Base-by-base conservation (phyloP, 129 eudicot genomes). In the Kitagawia praeruptora region DNA sequence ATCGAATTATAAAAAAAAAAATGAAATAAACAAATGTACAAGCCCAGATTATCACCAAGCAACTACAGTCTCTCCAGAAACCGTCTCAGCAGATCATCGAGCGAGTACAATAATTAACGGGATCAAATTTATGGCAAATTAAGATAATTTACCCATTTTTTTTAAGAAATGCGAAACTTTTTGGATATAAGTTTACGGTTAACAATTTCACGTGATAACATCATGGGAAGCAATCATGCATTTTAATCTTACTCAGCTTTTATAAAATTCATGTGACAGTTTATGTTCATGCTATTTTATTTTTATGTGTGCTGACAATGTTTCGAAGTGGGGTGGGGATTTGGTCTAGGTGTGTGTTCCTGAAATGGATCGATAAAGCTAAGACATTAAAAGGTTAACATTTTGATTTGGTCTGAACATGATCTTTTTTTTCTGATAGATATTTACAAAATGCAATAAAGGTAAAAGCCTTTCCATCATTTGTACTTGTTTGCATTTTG, bases 401-500 rank as follows among this genome's bases (percentile, higher is more conserved):
- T 58, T 58, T 58, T 58, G 67, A 58, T 73, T 4, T 23, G 77
- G 48, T 73, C 77, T 73, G 77, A 42, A 7, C 77, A 34, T 7
- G 34, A 40, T 71, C 46, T 37, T 71, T 49, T 23, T 21, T 39
- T 11, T 44, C 51, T 41, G 51, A 41, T 11, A 73, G 3, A 41
- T 21, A 73, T 19, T n/a, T 8, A n/a, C 67, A 58, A 58, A 58
- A 58, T n/a, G 76, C 51, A 81, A 71, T 40, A 71, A 71, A 85
- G 81, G 54, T 47, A 45, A 49, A 79, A 31, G 5, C 79, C 80
- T 86, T 85, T 86, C 44, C 47, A 46, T 48, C 37, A 31, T 5
- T 9, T 71, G 44, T 23, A 37, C 70, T 79, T 76, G 77, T 78
- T 73, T 77, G 80, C 48, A 51, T 70, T 83, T 86, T 86, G 86